Conservation (phyloP, 257 asterid genomes). For the Cynanchum wilfordii region DNA sequence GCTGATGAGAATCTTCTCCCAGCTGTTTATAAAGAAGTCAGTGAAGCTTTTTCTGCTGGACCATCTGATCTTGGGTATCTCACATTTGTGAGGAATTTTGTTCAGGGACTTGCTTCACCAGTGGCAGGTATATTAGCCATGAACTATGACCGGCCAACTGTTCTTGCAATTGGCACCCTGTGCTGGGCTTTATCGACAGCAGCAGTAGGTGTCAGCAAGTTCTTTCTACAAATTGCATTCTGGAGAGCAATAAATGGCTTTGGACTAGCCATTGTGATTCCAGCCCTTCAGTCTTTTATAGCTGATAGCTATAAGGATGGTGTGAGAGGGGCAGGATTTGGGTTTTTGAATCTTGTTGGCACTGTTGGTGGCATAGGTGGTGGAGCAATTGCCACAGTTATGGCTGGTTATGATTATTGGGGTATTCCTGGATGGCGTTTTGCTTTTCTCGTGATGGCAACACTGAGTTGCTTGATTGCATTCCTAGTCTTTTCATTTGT, state of each 20-base stretch:
- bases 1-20: conserved; percentile 99
- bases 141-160: conserved; percentile 84
- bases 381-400: conserved; percentile 92
- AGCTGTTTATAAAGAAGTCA: conserved; percentile 96
- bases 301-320: conserved; percentile 89
- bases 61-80: conserved; percentile 98
- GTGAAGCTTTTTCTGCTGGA: conserved; percentile 86
- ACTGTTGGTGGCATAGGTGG: conserved; percentile 96
- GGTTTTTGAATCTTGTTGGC: conserved; percentile 79
- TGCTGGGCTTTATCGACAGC: conserved; percentile 98
- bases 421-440: conserved; percentile 93
- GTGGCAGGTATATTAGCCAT: conserved; percentile 81
- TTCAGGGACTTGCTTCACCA: conserved; percentile 91
- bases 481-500: conserved; percentile 75
- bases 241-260: conserved; percentile 94
- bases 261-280: conserved; percentile 93
- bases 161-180: conserved; percentile 81
- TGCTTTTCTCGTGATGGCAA: conserved; percentile 73
- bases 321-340: conserved; percentile 86
- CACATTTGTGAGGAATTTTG: conserved; percentile 73
- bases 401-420: conserved; percentile 79
- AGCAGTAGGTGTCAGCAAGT: conserved; percentile 84
- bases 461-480: conserved; percentile 69
- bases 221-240: conserved; percentile 69
- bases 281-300: conserved; percentile 87